Evolutionary conservation across 495 filamentous ascomycete genomes (phyloP), one percentile per base, ranked within the genome.

Genomic region (Hyaloscypha bicolor): DNA sequence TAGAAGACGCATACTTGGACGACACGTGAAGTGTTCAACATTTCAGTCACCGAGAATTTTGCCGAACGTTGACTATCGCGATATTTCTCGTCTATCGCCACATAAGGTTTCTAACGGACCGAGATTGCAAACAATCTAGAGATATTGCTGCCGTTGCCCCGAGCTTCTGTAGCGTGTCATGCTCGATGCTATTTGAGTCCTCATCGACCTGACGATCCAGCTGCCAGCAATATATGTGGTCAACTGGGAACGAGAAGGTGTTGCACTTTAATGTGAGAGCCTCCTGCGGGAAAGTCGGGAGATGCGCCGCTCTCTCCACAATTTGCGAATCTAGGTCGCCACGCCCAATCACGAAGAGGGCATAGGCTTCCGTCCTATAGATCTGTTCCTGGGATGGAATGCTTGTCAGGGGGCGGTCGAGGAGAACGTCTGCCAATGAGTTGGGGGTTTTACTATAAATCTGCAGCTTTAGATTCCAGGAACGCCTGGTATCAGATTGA

Each of bases 401-500:
- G 55, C 42, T 31, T 52, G 53, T 25, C 5, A 25, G 30, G 59
- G 29, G 55, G 37, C 35, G 58, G 22, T 42, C n/a, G 16, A 48
- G 42, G 16, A 48, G 42, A n/a, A 29, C 0, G 37, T 9, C 31
- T 52, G 21, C 8, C 60, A 59, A 31, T 55, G 66, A 60, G 35
- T 59, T 35, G 61, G 29, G 59, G 4, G 53, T 53, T 64, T 55
- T 8, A 64, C 30, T 60, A 51, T 19, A 30, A 39, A 58, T 63
- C 63, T 68, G 65, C 60, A 69, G 21, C 66, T 64, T 64, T 69
- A 63, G 62, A 48, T 63, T 63, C 55, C 66, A 60, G 55, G 66
- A 61, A 69, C 37, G 31, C 55, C 37, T 60, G 42, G 60, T 69
- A 64, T 64, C 66, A 69, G 55, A 64, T 69, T 64, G 66, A 69